A percentile compares a stretch with the other conserved stretches of the same genome.
Conservation (phyloP, 2,329 filamentous ascomycete genomes). For the Leptographium galeiforme region DNA sequence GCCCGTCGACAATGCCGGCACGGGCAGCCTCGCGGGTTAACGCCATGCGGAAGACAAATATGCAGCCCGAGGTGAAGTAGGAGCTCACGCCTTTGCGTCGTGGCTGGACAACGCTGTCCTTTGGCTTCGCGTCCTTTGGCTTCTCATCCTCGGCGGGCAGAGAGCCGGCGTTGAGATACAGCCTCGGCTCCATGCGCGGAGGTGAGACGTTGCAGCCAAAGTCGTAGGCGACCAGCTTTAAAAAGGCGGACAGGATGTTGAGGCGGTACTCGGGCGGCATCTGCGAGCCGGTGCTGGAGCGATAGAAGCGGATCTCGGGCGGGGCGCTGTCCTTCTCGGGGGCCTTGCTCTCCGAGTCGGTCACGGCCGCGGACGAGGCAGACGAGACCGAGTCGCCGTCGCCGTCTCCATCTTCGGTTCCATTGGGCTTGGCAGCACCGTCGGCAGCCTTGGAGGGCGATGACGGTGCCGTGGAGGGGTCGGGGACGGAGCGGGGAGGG, state of each 20-base stretch:
- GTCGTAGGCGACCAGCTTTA: slow-evolving; percentile 53
- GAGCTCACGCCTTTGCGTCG: slow-evolving; percentile 22
- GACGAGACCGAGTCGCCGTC: slow-evolving; percentile 9
- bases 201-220: slow-evolving; percentile 49
- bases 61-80: slow-evolving; percentile 44
- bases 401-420: slow-evolving; percentile 7
- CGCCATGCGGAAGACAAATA: slow-evolving; percentile 47
- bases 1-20: slow-evolving; percentile 46
- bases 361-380: slow-evolving; percentile 5
- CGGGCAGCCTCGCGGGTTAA: slow-evolving; percentile 46
- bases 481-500: slow-evolving; percentile 26
- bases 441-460: not conserved
- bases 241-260: slow-evolving; percentile 41
- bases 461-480: not conserved
- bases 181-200: slow-evolving; percentile 43
- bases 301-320: slow-evolving; percentile 20
- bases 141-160: not conserved
- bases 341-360: slow-evolving; percentile 8
- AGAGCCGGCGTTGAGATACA: slow-evolving; percentile 29
- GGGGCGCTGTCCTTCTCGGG: slow-evolving; percentile 4
- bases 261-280: slow-evolving; percentile 47
- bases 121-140: too few species aligned
- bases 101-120: not conserved
- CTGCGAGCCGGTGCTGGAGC: slow-evolving; percentile 35
- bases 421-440: not conserved